Percentiles rank a stretch among this genome's conserved stretches.
Evolutionary conservation across 2,329 filamentous ascomycete species (phyloP).

Genomic region (Alternaria alternata): DNA sequence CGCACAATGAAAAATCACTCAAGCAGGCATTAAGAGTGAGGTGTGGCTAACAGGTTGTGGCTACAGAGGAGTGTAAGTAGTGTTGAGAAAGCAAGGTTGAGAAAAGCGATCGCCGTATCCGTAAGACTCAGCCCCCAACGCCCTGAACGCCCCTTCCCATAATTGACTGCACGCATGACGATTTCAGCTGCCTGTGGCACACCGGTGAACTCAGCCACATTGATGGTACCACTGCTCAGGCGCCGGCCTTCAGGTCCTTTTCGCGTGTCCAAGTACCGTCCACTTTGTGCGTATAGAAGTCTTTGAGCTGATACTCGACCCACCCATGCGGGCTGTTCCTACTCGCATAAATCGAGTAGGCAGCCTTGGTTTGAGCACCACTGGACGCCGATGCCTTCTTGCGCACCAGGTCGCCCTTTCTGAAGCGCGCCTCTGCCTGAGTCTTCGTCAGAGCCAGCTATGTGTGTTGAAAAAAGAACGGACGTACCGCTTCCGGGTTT

Average conservation of each 20-base stretch:
- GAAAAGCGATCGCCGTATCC: slow-evolving; percentile 13
- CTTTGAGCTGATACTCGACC: slow-evolving; percentile 41
- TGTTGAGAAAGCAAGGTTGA: slow-evolving; percentile 13
- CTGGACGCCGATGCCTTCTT: slow-evolving; percentile 29
- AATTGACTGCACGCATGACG: slow-evolving; percentile 17
- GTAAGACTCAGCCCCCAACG: slow-evolving; percentile 25
- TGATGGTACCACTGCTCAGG: slow-evolving; percentile 21
- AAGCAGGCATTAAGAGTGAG: slow-evolving; percentile 25
- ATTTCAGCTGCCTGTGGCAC: slow-evolving; percentile 20
- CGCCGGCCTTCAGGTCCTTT: slow-evolving; percentile 30
- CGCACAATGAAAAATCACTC: slow-evolving; percentile 18
- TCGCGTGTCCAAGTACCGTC: slow-evolving; percentile 42
- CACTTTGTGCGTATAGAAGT: slow-evolving; percentile 15
- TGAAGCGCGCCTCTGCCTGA: slow-evolving; percentile 35
- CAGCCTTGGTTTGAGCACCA: slow-evolving; percentile 32
- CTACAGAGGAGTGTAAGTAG: slow-evolving; percentile 38
- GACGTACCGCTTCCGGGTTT: slow-evolving; percentile 26
- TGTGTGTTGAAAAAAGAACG: not conserved
- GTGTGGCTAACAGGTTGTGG: slow-evolving; percentile 40
- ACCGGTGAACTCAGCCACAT: slow-evolving; percentile 37
- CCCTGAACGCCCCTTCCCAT: slow-evolving; percentile 26
- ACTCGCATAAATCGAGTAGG: slow-evolving; percentile 27
- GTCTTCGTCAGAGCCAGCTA: slow-evolving; percentile 9
- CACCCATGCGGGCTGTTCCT: slow-evolving; percentile 20
- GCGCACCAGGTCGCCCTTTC: slow-evolving; percentile 36